phyloP scores from a whole-genome alignment of 345 rosid genomes.

The Physaria fendleri region DNA sequence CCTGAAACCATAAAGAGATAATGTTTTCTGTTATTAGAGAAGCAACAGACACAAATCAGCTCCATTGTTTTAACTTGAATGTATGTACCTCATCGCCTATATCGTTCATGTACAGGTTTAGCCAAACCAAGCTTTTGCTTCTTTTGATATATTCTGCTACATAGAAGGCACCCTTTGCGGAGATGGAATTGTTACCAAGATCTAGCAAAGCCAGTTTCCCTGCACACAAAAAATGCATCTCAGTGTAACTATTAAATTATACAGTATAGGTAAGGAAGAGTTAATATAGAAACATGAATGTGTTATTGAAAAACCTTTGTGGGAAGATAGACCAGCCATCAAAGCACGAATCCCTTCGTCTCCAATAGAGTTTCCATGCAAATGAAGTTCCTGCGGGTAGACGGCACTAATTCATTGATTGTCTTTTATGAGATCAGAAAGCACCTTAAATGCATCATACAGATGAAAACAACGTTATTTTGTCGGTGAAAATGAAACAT shows the following conservation, averaged over 20 bases:
- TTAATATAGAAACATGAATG: background rate
- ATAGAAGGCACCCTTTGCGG: conserved; percentile 73
- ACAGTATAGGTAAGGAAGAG: background rate
- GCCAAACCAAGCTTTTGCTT: conserved; percentile 86
- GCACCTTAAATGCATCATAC: background rate
- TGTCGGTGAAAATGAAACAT: conserved; percentile 1
- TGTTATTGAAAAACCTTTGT: conserved; percentile 49
- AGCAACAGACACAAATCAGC: background rate
- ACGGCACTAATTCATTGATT: background rate
- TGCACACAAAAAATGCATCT: conserved; percentile 31
- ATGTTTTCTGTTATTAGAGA: background rate
- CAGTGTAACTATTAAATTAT: conserved; percentile 17
- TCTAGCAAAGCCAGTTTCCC: conserved; percentile 68
- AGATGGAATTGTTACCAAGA: conserved; percentile 87
- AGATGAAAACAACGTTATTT: too few species aligned
- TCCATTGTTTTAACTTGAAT: background rate
- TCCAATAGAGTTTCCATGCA: conserved; percentile 92
- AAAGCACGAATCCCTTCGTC: conserved; percentile 88
- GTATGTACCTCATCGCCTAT: conserved; percentile 80
- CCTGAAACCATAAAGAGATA: conserved; percentile 41
- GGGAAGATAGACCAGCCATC: conserved; percentile 77
- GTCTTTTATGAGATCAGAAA: background rate
- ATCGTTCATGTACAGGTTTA: conserved; percentile 97
- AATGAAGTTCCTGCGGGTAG: conserved; percentile 70
- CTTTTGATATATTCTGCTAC: conserved; percentile 80